Evolutionary conservation across 345 rosid genomes (phyloP), one percentile per base, ranked within the genome.

Genomic region (Ceriops zippeliana): DNA sequence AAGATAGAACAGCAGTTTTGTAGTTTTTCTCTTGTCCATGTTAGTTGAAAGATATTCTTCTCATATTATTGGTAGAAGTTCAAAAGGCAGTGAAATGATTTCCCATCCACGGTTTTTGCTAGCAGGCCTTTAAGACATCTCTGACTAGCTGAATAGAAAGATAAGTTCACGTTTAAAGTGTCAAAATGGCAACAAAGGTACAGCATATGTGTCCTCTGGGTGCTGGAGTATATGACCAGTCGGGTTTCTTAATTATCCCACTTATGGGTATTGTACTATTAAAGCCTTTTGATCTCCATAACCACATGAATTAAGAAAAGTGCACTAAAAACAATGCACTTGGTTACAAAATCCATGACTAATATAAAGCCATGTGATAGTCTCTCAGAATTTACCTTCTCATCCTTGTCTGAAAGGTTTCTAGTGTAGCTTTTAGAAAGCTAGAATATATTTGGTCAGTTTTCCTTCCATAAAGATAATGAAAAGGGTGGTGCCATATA

Each of bases 381-480:
- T 53, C 19, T 37, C 15, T 57, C 35, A 37, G 19, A 42, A 42
- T 13, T 42, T 42, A 11, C 13, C 49, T 19, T 62, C 30, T 54
- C 67, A 46, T 66, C 62, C 30, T 20, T 37, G 70, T 47, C 7
- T 51, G 65, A 70, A 56, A 58, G n/a, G 27, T 53, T 61, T 57
- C 30, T 34, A 63, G 62, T 51, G 58, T 54, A 37, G 21, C 76
- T 68, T 79, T 81, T 62, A 22, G 71, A 83, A 76, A 76, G 81
- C 63, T 63, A 24, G 37, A 69, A 31, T 34, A 46, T 60, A 42
- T 65, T 56, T 24, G 59, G 9, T 62, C 73, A 69, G 79, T 82
- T 69, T 77, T 75, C 4, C 42, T 68, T 21, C 63, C 17, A 52
- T 46, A 74, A 58, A 72, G 70, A 66, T 35, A 52, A 17, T 7